These are phyloP conservation scores for Singerocomus inundabilis DNA, from an alignment of 1,284 basidiomycete species.

Conservation along the genomic window DNA sequence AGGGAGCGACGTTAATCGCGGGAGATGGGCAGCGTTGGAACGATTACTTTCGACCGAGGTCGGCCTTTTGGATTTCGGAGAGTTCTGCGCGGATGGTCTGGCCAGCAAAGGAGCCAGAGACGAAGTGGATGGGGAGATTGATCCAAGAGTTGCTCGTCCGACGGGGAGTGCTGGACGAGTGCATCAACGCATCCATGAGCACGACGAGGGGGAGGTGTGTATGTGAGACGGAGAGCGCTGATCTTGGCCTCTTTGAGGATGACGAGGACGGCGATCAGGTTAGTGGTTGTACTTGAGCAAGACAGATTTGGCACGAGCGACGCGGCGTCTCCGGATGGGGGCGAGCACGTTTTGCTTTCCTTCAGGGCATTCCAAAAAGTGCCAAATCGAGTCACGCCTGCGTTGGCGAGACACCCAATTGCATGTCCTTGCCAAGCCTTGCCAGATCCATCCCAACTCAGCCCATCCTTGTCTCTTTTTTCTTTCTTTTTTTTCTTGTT, in stretches of 20 bases:
- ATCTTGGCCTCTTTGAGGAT: slow-evolving; percentile 11
- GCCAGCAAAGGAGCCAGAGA: slow-evolving; percentile 57
- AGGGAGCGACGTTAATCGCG: too few relatives aligned
- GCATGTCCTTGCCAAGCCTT: slow-evolving; percentile 14
- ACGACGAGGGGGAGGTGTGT: background rate
- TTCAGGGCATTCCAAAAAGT: slow-evolving; percentile 4
- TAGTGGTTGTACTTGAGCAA: too few relatives aligned
- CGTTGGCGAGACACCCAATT: slow-evolving; percentile 13
- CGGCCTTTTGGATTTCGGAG: slow-evolving; percentile 60
- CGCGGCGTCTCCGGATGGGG: too few relatives aligned
- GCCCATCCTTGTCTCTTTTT: background rate
- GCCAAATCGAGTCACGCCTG: slow-evolving; percentile 27
- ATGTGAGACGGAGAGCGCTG: background rate
- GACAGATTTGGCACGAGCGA: too few relatives aligned
- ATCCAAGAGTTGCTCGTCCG: slow-evolving; percentile 34
- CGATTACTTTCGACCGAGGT: slow-evolving; percentile 61
- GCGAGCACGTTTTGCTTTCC: too few relatives aligned
- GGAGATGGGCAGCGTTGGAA: background rate
- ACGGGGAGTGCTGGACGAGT: slow-evolving; percentile 18
- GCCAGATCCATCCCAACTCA: slow-evolving; percentile 1
- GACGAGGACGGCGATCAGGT: slow-evolving; percentile 10
- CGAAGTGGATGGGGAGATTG: slow-evolving; percentile 50
- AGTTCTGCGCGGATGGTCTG: slow-evolving; percentile 58
- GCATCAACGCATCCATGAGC: slow-evolving; percentile 25
- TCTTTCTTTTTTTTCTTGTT: too few relatives aligned